Evolutionary conservation across 2,329 filamentous ascomycete species (phyloP).

Genomic region (Phialemonium atrogriseum): DNA sequence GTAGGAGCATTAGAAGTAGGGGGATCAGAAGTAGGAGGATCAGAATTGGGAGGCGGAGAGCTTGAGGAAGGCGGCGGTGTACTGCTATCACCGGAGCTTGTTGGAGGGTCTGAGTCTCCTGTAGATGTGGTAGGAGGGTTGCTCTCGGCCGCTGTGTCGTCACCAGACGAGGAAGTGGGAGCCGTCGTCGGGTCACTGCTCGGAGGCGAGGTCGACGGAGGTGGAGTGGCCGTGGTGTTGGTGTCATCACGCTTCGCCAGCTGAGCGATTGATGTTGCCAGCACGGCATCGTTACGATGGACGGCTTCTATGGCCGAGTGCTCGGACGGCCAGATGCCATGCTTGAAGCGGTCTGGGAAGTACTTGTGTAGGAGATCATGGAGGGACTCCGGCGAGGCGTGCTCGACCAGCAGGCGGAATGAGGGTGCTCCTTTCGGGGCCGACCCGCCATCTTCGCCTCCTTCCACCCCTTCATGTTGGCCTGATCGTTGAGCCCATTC

Average conservation of each 20-base stretch:
- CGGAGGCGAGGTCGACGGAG: slow-evolving; percentile 3
- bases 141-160: not conserved
- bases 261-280: slow-evolving; percentile 55
- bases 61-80: not conserved
- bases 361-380: slow-evolving; percentile 59
- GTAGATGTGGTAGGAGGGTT: not conserved
- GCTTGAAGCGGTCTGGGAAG: slow-evolving; percentile 54
- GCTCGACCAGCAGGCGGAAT: slow-evolving; percentile 33
- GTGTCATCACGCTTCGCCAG: slow-evolving; percentile 53
- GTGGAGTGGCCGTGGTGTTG: slow-evolving; percentile 17
- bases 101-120: not conserved
- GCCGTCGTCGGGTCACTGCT: not conserved
- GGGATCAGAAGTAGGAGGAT: slow-evolving; percentile 14
- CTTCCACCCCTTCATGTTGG: slow-evolving; percentile 3
- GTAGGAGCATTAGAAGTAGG: slow-evolving; percentile 13
- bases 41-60: slow-evolving; percentile 13
- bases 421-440: slow-evolving; percentile 9
- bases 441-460: not conserved
- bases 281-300: slow-evolving; percentile 49
- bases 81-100: not conserved
- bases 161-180: not conserved
- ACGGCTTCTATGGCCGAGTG: slow-evolving; percentile 55
- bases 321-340: slow-evolving; percentile 61
- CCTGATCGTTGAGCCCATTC: slow-evolving; percentile 3
- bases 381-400: slow-evolving; percentile 50